These are phyloP conservation scores for Phascolomyces articulosus DNA, from an alignment of 371 early-diverging fungal genomes.

Conservation along the genomic window DNA sequence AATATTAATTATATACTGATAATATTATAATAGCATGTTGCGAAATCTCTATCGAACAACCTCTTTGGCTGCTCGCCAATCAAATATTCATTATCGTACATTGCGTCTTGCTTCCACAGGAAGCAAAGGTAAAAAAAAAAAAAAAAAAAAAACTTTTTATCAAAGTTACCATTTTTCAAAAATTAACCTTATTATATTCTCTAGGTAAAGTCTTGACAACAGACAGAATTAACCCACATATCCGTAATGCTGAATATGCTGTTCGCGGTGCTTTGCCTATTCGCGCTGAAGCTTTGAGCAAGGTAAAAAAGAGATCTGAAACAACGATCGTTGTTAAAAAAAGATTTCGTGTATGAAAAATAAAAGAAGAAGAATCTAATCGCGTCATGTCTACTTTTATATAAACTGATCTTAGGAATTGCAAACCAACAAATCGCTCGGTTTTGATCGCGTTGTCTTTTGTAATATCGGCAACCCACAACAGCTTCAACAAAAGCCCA, in stretches of 20 bases:
- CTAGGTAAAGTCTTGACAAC: conserved; percentile 60
- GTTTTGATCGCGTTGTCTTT: conserved; percentile 72
- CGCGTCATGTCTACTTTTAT: too few species aligned
- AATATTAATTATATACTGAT: too few species aligned
- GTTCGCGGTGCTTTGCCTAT: conserved; percentile 96
- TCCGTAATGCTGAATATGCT: conserved; percentile 89
- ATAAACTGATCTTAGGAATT: neutral
- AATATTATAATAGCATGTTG: neutral
- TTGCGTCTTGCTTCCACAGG: neutral
- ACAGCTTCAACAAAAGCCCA: conserved; percentile 87
- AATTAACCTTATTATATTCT: neutral
- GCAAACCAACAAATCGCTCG: conserved; percentile 13
- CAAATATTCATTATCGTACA: neutral
- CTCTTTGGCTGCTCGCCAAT: neutral
- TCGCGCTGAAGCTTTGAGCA: conserved; percentile 86
- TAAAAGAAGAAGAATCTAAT: too few species aligned
- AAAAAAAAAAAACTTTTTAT: neutral
- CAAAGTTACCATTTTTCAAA: too few species aligned
- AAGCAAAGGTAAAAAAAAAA: neutral
- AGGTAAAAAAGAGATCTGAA: too few species aligned
- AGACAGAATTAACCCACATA: conserved; percentile 71
- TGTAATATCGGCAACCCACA: conserved; percentile 98
- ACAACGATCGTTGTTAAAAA: too few species aligned
- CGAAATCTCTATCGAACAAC: neutral
- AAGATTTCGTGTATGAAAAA: too few species aligned